Evolutionary conservation across 768 basidiomycete genomes (phyloP), one percentile per base, ranked within the genome.

Genomic region (Gloeostereum incarnatum): DNA sequence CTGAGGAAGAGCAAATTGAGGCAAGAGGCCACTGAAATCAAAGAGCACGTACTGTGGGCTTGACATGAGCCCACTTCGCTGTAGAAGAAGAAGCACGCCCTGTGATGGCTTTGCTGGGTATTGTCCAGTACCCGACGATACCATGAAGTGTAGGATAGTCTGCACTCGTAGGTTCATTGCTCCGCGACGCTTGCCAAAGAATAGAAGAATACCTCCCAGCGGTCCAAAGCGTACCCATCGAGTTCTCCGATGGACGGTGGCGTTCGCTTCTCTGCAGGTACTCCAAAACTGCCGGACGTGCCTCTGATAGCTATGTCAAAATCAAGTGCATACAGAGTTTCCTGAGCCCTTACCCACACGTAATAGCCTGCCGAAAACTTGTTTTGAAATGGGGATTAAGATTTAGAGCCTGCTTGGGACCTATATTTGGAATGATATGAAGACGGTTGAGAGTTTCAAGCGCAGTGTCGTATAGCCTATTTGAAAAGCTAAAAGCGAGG

Each of bases 71-170:
- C 84, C 85, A 54, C 89, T 91, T 27, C 80, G 68, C 49, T 86
- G 70, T 2, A 99, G 68, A 5, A 98, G 69, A 51, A 77, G 83
- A 6, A 94, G 65, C 10, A 98, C 92, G 14, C 81, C 85, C 44
- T 78, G 75, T 1, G 86, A 86, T 5, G 92, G 90, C 53, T 74
- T 77, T 6, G 78, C 62, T 18, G 84, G 75, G 25, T 72, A 64
- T 53, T 85, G 76, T n/a, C 78, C 87, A 20, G 75, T 78, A 9
- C 80, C 87, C 22, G 86, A 94, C 6, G 89, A 92, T 3, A 99
- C 96, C 92, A 99, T 96, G 54, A 88, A 98, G 59, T 97, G 91
- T 31, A 98, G 69, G 50, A 98, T 94, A 0, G 90, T 92, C 92
- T 98, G 44, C 21, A 32, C n/a, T n/a, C n/a, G n/a, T n/a, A n/a